Base-by-base conservation (phyloP, 768 basidiomycete species). In the Russula virescens region DNA sequence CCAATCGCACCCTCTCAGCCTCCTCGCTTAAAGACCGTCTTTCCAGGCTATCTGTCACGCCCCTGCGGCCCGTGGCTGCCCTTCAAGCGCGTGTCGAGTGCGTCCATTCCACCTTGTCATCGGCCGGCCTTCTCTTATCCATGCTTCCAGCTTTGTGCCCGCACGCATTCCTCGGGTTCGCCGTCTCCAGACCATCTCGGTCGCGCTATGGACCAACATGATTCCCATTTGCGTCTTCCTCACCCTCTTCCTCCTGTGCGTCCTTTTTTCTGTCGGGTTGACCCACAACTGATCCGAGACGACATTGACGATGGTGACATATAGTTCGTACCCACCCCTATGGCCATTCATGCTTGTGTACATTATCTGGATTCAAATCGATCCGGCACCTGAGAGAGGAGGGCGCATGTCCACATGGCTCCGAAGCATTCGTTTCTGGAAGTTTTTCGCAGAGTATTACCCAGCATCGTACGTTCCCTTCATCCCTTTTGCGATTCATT, bases 401-500 rank as follows among this genome's bases (percentile, higher is more conserved):
- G 83, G 91, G 61, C 72, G 93, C 38, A 78, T 86, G 34, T 88
- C 82, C 65, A 78, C 78, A 25, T 94, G 89, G 91, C 83, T 91
- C 63, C 81, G 94, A 31, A 80, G 81, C 9, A 69, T 79, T 65
- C 75, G 78, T 48, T 81, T 91, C 66, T 98, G 94, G 93, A 83
- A 77, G 70, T 93, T 94, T 70, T 98, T 96, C 77, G 91, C 94
- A 23, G 89, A 91, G 63, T 90, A 93, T 73, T 94, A 94, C 69
- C 92, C 92, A 68, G 87, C 88, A 52, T 88, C 88, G 91, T 93
- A 76, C 74, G 91, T 85, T 21, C 4, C 34, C 31, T 43, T 35
- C 31, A 18, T 16, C 45, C 28, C 8, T 52, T 40, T 13, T 62
- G 14, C 10, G n/a, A 5, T 59, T 1, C 31, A 21, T 54, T 25